Evolutionary conservation across 257 asterid species (phyloP).

Genomic region (Hygrophila difformis): DNA sequence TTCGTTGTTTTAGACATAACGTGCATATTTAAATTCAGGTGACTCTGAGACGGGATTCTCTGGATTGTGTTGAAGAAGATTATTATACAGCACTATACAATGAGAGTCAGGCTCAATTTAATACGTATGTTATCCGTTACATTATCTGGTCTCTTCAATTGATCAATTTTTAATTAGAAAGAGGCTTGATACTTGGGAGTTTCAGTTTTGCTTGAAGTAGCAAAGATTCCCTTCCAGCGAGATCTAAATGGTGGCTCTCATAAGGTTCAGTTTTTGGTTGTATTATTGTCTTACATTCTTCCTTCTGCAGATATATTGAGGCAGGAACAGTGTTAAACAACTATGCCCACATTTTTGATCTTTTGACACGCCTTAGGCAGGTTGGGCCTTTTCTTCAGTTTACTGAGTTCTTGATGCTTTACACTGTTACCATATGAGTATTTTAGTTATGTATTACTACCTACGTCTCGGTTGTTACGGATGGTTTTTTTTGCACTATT

Average conservation of each 20-base stretch:
- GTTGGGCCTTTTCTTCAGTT: conserved; percentile 25
- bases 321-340: conserved; percentile 75
- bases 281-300: background rate
- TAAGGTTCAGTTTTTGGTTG: conserved; percentile 3
- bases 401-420: conserved; percentile 12
- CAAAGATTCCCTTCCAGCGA: too few relatives aligned
- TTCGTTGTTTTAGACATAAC: conserved; percentile 9
- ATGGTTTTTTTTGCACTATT: too few relatives aligned
- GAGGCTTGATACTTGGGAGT: background rate
- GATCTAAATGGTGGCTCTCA: conserved; percentile 3
- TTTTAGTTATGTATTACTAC: background rate
- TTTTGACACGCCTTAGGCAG: conserved; percentile 91
- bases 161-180: background rate
- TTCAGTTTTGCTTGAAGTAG: background rate
- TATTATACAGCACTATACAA: conserved; percentile 77
- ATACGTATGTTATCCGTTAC: conserved; percentile 47
- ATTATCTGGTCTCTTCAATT: background rate
- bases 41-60: conserved; percentile 59
- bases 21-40: conserved; percentile 39
- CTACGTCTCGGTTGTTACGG: too few relatives aligned
- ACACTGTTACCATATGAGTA: background rate
- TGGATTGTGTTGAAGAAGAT: conserved; percentile 87
- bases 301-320: conserved; percentile 55
- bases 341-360: conserved; percentile 94
- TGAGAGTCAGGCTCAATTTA: conserved; percentile 85